phyloP scores from a whole-genome alignment of 495 filamentous ascomycete species.

The Tuber melanosporum region DNA sequence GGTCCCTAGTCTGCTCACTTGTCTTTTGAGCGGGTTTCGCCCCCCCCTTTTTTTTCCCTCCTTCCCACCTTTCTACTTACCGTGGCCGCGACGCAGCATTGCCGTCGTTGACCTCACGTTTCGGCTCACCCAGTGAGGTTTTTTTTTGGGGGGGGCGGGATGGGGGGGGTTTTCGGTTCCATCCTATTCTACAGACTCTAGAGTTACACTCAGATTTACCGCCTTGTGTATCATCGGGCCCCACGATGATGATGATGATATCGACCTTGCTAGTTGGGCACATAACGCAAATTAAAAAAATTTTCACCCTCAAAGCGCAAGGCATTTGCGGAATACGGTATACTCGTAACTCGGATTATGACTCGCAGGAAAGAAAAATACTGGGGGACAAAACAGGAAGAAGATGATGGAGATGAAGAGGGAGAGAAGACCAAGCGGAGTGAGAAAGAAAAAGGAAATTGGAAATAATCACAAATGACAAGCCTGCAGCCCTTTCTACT shows the following conservation, averaged over 20 bases:
- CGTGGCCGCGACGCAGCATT: background rate
- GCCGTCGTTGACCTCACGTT: background rate
- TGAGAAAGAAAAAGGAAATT: background rate
- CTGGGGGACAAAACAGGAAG: background rate
- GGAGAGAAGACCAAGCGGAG: background rate
- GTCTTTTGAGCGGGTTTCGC: background rate
- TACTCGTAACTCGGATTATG: background rate
- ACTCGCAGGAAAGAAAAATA: background rate
- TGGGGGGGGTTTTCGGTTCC: background rate
- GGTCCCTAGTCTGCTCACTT: background rate
- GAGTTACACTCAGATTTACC: background rate
- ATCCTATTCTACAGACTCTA: background rate
- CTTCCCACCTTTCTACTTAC: background rate
- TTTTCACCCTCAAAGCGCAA: background rate
- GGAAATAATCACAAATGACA: background rate
- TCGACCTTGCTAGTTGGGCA: background rate
- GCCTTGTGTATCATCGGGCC: background rate
- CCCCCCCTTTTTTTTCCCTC: background rate
- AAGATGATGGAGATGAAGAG: background rate
- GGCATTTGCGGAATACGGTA: background rate
- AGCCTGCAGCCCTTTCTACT: background rate
- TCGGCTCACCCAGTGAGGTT: background rate
- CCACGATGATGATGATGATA: background rate
- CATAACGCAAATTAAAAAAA: background rate
- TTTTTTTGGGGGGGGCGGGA: background rate